A percentile compares a stretch with the other conserved stretches of the same genome.
Evolutionary conservation across 331 rosid genomes (phyloP).

Genomic region (Quercus phellos): DNA sequence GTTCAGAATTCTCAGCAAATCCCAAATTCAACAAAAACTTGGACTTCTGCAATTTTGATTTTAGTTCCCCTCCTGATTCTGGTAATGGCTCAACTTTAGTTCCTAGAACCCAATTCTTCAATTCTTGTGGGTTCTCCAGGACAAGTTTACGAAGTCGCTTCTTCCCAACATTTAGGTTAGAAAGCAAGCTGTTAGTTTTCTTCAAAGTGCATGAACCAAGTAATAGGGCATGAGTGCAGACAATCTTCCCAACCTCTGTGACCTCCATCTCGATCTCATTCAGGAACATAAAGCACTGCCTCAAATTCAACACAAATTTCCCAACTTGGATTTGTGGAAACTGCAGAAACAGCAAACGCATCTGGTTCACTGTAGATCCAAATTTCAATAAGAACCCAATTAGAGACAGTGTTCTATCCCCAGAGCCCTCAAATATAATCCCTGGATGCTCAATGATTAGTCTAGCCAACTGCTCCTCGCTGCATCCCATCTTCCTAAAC

Average conservation of each 20-base stretch:
- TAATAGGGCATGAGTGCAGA: constrained; percentile 39
- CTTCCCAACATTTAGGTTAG: constrained; percentile 55
- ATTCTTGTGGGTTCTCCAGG: constrained; percentile 50
- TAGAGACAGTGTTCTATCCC: constrained; percentile 41
- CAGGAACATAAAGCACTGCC: constrained; percentile 38
- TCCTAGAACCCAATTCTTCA: constrained; percentile 61
- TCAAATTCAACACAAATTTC: constrained; percentile 52
- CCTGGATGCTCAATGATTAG: constrained; percentile 36
- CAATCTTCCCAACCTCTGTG: constrained; percentile 44
- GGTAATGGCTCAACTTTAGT: constrained; percentile 35
- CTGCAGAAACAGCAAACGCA: constrained; percentile 37
- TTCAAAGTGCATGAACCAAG: constrained; percentile 54
- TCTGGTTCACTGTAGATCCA: constrained; percentile 42
- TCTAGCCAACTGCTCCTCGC: constrained; percentile 36
- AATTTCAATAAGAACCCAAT: constrained; percentile 56
- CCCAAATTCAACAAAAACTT: constrained; percentile 62
- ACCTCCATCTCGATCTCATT: constrained; percentile 55
- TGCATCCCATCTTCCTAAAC: constrained; percentile 37
- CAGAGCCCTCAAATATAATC: constrained; percentile 63
- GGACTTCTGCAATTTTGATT: constrained; percentile 27
- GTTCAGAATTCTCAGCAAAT: constrained; percentile 36
- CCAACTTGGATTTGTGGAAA: constrained; percentile 47
- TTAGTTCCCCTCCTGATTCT: constrained; percentile 7
- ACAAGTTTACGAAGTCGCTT: constrained; percentile 42
- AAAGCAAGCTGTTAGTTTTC: constrained; percentile 44